A percentile compares a stretch with the other conserved stretches of the same genome.
phyloP scores from a whole-genome alignment of 805 yeast genomes.

The Kodamaea laetipori region DNA sequence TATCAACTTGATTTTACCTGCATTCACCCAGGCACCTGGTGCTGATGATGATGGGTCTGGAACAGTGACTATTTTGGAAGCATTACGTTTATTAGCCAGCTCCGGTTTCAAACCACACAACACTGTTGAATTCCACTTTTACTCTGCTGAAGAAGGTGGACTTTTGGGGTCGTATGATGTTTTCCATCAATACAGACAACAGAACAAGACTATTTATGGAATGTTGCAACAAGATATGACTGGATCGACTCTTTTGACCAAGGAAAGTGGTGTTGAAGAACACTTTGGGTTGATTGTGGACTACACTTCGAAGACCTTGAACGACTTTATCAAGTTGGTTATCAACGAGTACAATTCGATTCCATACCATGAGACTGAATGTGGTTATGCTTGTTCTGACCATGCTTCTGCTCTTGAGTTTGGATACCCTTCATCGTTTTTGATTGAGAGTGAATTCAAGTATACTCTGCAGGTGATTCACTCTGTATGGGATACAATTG shows the following conservation, averaged over 20 bases:
- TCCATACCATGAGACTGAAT: conserved; percentile 69
- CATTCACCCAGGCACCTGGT: conserved; percentile 76
- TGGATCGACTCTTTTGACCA: conserved; percentile 62
- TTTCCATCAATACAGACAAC: conserved; percentile 53
- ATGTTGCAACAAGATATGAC: conserved; percentile 97
- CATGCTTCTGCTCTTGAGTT: conserved; percentile 81
- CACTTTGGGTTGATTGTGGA: conserved; percentile 82
- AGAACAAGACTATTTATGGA: conserved; percentile 60
- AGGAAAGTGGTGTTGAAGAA: conserved; percentile 53
- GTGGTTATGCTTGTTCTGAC: conserved; percentile 95
- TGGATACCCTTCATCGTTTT: conserved; percentile 85
- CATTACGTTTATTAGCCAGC: conserved; percentile 54
- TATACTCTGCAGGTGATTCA: conserved; percentile 73
- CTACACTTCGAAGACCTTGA: conserved; percentile 57
- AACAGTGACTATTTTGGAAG: conserved; percentile 74
- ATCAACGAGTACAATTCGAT: conserved; percentile 65
- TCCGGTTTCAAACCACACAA: conserved; percentile 58
- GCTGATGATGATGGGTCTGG: conserved; percentile 97
- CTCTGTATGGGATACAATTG: conserved; percentile 76
- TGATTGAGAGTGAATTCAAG: conserved; percentile 73
- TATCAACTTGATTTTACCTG: conserved; percentile 71
- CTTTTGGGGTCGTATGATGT: conserved; percentile 82
- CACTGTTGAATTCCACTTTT: conserved; percentile 90
- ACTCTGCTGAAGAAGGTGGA: conserved; percentile 95
- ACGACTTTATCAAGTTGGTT: conserved; percentile 60